Conservation (phyloP, 192 early-diverging fungal species). For the Chytriomyces sp. region DNA sequence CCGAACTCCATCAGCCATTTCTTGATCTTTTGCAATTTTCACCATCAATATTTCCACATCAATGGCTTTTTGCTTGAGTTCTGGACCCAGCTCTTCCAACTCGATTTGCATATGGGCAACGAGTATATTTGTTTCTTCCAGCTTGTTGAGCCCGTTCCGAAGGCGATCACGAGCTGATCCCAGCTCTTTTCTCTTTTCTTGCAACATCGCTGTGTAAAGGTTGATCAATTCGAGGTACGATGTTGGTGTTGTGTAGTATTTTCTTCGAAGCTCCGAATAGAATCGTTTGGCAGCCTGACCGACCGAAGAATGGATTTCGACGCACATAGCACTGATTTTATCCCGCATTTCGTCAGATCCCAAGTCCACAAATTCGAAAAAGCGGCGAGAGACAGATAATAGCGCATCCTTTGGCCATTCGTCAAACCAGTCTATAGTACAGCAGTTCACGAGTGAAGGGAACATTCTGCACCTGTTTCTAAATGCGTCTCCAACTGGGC, state of each 20-base stretch:
- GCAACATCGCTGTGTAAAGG: slow-evolving; percentile 58
- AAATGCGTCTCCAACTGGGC: slow-evolving; percentile 62
- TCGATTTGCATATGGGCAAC: slow-evolving; percentile 66
- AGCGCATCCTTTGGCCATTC: slow-evolving; percentile 64
- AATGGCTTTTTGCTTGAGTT: slow-evolving; percentile 52
- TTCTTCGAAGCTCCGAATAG: slow-evolving; percentile 51
- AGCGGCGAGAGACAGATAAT: slow-evolving; percentile 56
- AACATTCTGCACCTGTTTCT: slow-evolving; percentile 63
- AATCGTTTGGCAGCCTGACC: slow-evolving; percentile 52
- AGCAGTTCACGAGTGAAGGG: slow-evolving; percentile 61
- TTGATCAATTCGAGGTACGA: slow-evolving; percentile 66
- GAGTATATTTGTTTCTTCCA: slow-evolving; percentile 59
- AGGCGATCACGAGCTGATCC: slow-evolving; percentile 51
- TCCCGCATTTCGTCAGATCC: slow-evolving; percentile 60
- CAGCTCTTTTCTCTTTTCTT: slow-evolving; percentile 63
- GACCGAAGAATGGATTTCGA: slow-evolving; percentile 61
- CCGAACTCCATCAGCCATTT: slow-evolving; percentile 63
- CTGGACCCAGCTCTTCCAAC: slow-evolving; percentile 56
- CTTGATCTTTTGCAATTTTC: slow-evolving; percentile 66
- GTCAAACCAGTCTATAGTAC: slow-evolving; percentile 66
- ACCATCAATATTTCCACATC: slow-evolving; percentile 63
- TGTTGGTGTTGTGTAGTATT: slow-evolving; percentile 64
- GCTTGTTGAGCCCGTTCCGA: slow-evolving; percentile 57
- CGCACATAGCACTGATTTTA: slow-evolving; percentile 61
- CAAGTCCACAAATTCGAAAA: slow-evolving; percentile 63